Conservation (phyloP, 2,329 filamentous ascomycete species). For the Lecanicillium sp. region DNA sequence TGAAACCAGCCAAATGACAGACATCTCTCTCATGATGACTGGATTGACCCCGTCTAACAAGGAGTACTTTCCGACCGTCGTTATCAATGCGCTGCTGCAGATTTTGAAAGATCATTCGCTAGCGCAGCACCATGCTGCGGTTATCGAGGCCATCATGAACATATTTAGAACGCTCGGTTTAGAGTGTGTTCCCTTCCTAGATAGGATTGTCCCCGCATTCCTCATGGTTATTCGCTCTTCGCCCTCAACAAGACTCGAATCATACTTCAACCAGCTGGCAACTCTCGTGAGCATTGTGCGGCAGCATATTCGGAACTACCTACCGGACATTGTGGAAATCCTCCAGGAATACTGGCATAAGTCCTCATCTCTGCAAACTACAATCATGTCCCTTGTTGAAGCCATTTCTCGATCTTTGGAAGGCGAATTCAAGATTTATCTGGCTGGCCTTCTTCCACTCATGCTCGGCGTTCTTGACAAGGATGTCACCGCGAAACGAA, state of each 20-base stretch:
- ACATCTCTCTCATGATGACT: constrained; percentile 97
- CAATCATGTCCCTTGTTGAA: constrained; percentile 86
- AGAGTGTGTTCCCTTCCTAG: constrained; percentile 92
- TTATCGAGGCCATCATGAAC: constrained; percentile 97
- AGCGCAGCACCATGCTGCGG: constrained; percentile 81
- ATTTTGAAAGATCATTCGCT: constrained; percentile 89
- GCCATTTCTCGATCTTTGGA: constrained; percentile 89
- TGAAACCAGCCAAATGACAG: constrained; percentile 64
- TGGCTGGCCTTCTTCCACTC: constrained; percentile 79
- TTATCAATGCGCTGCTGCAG: constrained; percentile 89
- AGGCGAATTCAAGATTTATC: constrained; percentile 95
- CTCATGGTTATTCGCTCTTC: constrained; percentile 81
- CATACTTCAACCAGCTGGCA: constrained; percentile 95
- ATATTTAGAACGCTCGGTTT: constrained; percentile 95
- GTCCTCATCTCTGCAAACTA: constrained; percentile 74
- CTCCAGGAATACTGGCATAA: constrained; percentile 87
- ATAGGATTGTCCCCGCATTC: constrained; percentile 91
- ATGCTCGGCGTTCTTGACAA: constrained; percentile 94
- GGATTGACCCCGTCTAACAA: constrained; percentile 94
- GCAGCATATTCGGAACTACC: constrained; percentile 88
- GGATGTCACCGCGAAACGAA: constrained; percentile 66
- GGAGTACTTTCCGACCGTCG: constrained; percentile 96
- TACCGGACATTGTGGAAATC: constrained; percentile 78
- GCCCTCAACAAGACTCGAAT: constrained; percentile 71
- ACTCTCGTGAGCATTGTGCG: constrained; percentile 90